Percentiles rank a stretch among this genome's conserved stretches.
Evolutionary conservation across 192 early-diverging fungal genomes (phyloP).

Genomic region (Thoreauomyces humboldtii): DNA sequence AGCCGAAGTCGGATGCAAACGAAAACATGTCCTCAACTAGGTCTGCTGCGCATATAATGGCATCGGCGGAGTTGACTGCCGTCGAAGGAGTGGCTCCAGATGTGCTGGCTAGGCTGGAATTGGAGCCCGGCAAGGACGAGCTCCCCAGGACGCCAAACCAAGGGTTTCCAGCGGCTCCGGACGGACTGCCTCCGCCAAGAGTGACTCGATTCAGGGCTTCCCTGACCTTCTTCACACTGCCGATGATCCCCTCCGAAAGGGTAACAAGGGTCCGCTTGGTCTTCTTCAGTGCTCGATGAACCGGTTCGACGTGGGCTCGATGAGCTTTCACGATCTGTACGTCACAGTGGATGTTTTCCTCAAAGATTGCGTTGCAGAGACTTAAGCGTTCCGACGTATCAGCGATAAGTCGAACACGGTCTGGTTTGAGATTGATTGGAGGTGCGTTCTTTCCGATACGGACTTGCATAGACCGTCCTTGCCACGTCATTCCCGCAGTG

Average conservation of each 20-base stretch:
- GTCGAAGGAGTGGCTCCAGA: conserved; percentile 1
- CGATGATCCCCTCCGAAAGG: conserved; percentile 53
- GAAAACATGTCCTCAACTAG: conserved; percentile 68
- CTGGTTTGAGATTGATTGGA: conserved; percentile 51
- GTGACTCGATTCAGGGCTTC: conserved; percentile 29
- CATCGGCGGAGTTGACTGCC: conserved; percentile 16
- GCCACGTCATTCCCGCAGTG: conserved; percentile 34
- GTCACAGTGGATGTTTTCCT: conserved; percentile 43
- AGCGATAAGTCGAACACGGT: conserved; percentile 57
- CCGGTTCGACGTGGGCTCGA: conserved; percentile 54
- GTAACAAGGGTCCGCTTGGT: conserved; percentile 56
- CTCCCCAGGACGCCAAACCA: neutral
- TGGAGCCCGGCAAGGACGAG: neutral
- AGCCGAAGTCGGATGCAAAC: conserved; percentile 70
- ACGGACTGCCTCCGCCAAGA: conserved; percentile 17
- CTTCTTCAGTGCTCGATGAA: conserved; percentile 57
- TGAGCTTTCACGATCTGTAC: conserved; percentile 50
- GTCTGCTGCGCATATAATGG: conserved; percentile 41
- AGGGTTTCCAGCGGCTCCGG: neutral
- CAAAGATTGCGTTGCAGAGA: conserved; percentile 48
- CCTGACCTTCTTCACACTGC: conserved; percentile 54
- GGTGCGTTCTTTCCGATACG: conserved; percentile 36
- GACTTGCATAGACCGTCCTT: conserved; percentile 47
- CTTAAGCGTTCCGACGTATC: conserved; percentile 40
- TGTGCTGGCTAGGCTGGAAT: neutral